phyloP scores from a whole-genome alignment of 2,329 filamentous ascomycete genomes.

The Nannizziopsis barbatae region DNA sequence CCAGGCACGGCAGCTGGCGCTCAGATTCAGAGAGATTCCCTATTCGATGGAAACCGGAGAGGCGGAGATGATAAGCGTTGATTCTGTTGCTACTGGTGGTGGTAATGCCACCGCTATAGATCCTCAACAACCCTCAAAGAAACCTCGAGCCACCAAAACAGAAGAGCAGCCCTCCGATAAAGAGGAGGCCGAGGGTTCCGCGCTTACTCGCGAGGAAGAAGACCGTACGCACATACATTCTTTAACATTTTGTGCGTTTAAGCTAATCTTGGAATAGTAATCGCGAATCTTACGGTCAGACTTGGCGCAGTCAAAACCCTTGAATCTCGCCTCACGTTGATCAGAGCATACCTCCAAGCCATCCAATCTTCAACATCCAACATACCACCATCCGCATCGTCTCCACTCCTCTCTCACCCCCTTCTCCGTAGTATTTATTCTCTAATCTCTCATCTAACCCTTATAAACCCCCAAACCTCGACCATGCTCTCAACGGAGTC shows the following conservation, averaged over 20 bases:
- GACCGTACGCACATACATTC: conserved; percentile 39
- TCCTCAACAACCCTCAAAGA: conserved; percentile 12
- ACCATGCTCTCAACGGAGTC: conserved; percentile 59
- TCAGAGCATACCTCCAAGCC: conserved; percentile 63
- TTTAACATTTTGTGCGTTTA: neutral
- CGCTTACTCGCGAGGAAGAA: conserved; percentile 51
- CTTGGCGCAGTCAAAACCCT: conserved; percentile 92
- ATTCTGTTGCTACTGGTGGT: conserved; percentile 77
- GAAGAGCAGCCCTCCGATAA: conserved; percentile 20
- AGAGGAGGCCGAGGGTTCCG: conserved; percentile 20
- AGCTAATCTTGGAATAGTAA: conserved; percentile 32
- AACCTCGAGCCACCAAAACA: conserved; percentile 18
- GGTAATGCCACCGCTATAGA: conserved; percentile 61
- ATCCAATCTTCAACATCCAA: conserved; percentile 54
- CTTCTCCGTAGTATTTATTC: conserved; percentile 83
- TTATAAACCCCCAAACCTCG: conserved; percentile 62
- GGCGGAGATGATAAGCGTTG: conserved; percentile 94
- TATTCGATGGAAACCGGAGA: conserved; percentile 90
- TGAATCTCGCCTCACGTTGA: conserved; percentile 60
- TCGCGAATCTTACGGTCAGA: conserved; percentile 66
- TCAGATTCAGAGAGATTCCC: conserved; percentile 71
- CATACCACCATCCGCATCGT: conserved; percentile 25
- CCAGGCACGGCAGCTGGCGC: conserved; percentile 37
- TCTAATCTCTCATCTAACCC: conserved; percentile 68
- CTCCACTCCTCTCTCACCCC: conserved; percentile 44